Evolutionary conservation across 306 rosid species (phyloP).

Genomic region (Adenanthera pavonina): DNA sequence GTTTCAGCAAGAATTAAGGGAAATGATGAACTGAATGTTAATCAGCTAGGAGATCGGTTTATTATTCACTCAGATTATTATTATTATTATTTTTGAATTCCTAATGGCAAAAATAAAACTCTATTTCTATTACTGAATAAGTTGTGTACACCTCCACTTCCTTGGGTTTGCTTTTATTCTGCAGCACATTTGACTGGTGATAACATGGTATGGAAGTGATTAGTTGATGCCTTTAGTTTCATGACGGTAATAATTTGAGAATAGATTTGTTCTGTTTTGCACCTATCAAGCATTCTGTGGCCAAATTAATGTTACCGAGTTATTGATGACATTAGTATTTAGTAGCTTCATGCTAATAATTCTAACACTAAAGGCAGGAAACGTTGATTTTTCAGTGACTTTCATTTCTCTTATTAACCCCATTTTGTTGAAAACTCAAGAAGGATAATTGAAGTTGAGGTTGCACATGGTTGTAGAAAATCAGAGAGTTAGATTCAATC

Average conservation of each 20-base stretch:
- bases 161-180: conserved; percentile 23
- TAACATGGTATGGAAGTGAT: conserved; percentile 10
- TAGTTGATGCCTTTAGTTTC: conserved; percentile 1
- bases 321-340: background rate
- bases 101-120: background rate
- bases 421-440: background rate
- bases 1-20: background rate
- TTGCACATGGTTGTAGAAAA: conserved; percentile 7
- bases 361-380: conserved; percentile 3
- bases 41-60: background rate
- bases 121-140: background rate
- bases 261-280: background rate
- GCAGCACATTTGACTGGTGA: background rate
- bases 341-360: background rate
- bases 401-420: background rate
- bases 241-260: background rate
- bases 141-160: background rate
- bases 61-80: background rate
- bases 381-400: conserved; percentile 19
- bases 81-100: conserved; percentile 23
- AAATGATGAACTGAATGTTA: conserved; percentile 11
- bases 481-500: background rate
- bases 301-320: background rate
- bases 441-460: conserved; percentile 30
- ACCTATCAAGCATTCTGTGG: conserved; percentile 1